Base-by-base conservation (phyloP, 2,329 filamentous ascomycete species). In the Aspergillus brasiliensis region DNA sequence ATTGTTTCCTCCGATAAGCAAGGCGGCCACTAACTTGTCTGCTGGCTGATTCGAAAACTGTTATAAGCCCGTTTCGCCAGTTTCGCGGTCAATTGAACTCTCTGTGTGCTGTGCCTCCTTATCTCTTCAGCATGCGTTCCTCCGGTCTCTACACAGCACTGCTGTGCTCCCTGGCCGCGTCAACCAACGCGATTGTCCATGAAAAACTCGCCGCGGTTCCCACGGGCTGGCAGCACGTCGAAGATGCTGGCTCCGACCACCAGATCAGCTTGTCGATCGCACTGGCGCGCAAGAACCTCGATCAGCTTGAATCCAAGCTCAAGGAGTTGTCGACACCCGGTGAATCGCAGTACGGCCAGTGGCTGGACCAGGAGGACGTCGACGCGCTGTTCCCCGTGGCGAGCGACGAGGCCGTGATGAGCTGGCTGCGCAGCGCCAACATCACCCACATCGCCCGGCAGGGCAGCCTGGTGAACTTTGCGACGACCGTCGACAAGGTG, bases 321-420 rank as follows among this genome's bases (percentile, higher is more conserved):
- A 63, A 73, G 23, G 72, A 75, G 5, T 69, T 81, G 21, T 82
- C 81, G 19, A 82, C 80, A 0, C 83, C 83, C 1, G 76, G 76
- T 6, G 73, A 78, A 60, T 62, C 75, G 3, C 71, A 73, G 15
- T 84, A 85, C 63, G 83, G 83, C 25, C 69, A 82, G 58, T 82
- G 84, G 68, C 76, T 82, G 62, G 76, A 73, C 21, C 71, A 75
- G 42, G 71, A 75, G 11, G 77, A 81, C 38, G 73, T 82, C 57
- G 77, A 81, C 48, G 64, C 73, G 3, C 73, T 81, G 62, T 75
- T 83, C 44, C 75, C 72, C 7, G 67, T 74, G 3, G 74, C 77
- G 6, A 74, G 76, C 7, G 65, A 75, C 7, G 63, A 73, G 0
- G 66, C 71, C 1, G 77, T 82, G 15, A 68, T 75, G 8, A 64